Evolutionary conservation across 2,329 filamentous ascomycete genomes (phyloP).

Genomic region (Cladorrhinum sp.): DNA sequence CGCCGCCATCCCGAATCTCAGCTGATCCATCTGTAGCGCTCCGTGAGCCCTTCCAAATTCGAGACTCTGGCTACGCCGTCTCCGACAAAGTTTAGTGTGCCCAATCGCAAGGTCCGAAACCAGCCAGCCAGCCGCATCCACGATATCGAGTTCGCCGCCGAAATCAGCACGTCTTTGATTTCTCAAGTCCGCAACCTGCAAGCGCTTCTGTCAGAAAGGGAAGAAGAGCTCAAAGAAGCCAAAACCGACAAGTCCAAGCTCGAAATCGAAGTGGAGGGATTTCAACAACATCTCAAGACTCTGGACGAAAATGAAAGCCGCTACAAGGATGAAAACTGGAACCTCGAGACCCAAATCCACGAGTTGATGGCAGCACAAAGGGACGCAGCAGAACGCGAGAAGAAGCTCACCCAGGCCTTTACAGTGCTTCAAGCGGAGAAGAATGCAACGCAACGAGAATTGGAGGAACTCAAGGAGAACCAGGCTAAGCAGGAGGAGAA

Average conservation of each 20-base stretch:
- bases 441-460: conserved; percentile 72
- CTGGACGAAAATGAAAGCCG: conserved; percentile 92
- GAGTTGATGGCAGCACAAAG: conserved; percentile 72
- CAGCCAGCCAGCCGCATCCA: conserved; percentile 85
- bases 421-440: conserved; percentile 72
- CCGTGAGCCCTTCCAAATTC: conserved; percentile 72
- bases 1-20: background rate
- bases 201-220: conserved; percentile 77
- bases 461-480: conserved; percentile 82
- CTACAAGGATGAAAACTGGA: conserved; percentile 99
- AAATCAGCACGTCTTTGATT: conserved; percentile 92
- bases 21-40: conserved; percentile 48
- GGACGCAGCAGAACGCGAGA: conserved; percentile 77
- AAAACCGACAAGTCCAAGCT: conserved; percentile 74
- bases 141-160: conserved; percentile 97
- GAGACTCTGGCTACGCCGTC: conserved; percentile 81
- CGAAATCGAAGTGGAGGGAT: conserved; percentile 76
- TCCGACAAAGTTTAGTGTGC: conserved; percentile 83
- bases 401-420: conserved; percentile 72
- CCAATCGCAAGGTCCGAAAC: conserved; percentile 84
- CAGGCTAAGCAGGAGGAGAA: conserved; percentile 81
- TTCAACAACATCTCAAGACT: conserved; percentile 74
- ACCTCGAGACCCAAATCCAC: conserved; percentile 86
- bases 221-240: conserved; percentile 75
- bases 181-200: conserved; percentile 93